phyloP scores from a whole-genome alignment of 2,329 filamentous ascomycete genomes.

The Chrysosporium queenslandicum region DNA sequence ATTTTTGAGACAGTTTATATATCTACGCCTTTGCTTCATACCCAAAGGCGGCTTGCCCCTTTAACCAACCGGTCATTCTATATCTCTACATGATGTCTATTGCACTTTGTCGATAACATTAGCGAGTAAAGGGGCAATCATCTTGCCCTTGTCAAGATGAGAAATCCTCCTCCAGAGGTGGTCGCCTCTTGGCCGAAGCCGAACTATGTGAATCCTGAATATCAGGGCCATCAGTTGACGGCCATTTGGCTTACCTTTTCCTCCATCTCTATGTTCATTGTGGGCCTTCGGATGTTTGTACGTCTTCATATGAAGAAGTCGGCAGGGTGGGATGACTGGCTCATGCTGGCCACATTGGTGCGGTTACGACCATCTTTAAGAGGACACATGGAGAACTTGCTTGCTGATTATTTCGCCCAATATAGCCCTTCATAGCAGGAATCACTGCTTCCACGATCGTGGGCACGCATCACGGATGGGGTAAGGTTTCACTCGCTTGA shows the following conservation, averaged over 20 bases:
- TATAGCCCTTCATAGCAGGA: conserved; percentile 14
- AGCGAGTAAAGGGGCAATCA: background rate
- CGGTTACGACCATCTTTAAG: background rate
- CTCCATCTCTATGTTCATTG: conserved; percentile 19
- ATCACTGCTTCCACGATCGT: conserved; percentile 15
- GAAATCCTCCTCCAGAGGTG: conserved; percentile 16
- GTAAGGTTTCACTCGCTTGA: conserved; percentile 6
- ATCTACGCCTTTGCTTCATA: too few species aligned
- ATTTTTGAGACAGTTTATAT: too few species aligned
- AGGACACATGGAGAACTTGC: background rate
- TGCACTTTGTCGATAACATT: background rate
- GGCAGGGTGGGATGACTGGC: conserved; percentile 19
- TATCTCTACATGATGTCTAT: background rate
- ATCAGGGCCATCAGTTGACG: conserved; percentile 21
- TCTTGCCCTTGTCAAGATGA: conserved; percentile 13
- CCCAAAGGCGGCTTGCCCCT: too few species aligned
- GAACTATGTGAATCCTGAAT: conserved; percentile 26
- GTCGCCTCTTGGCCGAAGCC: conserved; percentile 23
- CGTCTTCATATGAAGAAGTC: conserved; percentile 16
- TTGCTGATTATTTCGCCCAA: background rate
- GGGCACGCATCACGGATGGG: conserved; percentile 18
- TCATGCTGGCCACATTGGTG: conserved; percentile 19
- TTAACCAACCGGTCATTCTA: background rate
- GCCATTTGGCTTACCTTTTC: conserved; percentile 22
- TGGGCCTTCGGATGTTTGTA: conserved; percentile 19